Base-by-base conservation (phyloP, 306 rosid genomes). In the Potentilla sterilis region DNA sequence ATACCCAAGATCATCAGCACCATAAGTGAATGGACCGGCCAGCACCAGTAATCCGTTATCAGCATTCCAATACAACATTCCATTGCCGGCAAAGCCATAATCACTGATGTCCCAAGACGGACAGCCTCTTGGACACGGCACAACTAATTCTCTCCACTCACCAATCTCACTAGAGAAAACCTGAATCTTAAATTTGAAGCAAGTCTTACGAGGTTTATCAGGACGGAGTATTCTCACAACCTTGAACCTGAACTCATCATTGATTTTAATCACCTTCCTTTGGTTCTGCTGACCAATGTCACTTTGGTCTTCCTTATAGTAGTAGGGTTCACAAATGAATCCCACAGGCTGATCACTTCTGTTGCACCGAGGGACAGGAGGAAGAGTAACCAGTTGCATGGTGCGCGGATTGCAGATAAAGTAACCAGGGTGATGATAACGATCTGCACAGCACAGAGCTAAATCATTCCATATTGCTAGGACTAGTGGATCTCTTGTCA, bases 81-180 rank as follows among this genome's bases (percentile, higher is more conserved):
- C 34, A 22, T 57, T 57, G 34, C 34, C 24, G 34, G 15, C 63
- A 22, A 57, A 9, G 15, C 65, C 65, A 24, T 0, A 0, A 4
- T 3, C 2, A 24, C 35, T 12, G 38, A 59, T 28, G 0, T 12
- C 2, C 2, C 8, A 4, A 24, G 7, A 24, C 1, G 18, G 2
- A 59, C 37, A 59, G 16, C 65, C 65, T 59, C 34, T 13, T 59
- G 38, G 15, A 59, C 65, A 59, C 1, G 65, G 37, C 5, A 59
- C 65, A 59, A 59, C 38, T 28, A 19, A 59, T 59, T 59, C 65
- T 12, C 65, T 28, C 65, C 37, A 59, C 65, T 59, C 65, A 59
- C 40, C 65, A 24, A 28, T 59, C 37, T 59, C 65, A 59, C 18
- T 59, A 28, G 18, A 28, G 65, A 59, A 59, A 14, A 59, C 40